phyloP scores from a whole-genome alignment of 2,329 filamentous ascomycete species.

The Zymoseptoria pseudotritici region DNA sequence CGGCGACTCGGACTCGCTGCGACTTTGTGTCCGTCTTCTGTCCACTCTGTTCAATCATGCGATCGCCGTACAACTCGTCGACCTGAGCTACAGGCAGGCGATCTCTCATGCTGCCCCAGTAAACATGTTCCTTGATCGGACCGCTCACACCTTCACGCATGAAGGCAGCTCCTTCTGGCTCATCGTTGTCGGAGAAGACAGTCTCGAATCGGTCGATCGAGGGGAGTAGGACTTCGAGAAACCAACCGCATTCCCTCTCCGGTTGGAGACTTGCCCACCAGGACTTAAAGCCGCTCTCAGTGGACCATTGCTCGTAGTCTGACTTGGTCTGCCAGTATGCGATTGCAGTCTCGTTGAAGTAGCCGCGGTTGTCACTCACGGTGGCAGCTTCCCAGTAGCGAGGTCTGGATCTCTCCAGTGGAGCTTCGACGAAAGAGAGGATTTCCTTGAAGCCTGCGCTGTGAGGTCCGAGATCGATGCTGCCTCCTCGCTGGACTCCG shows the following conservation, averaged over 20 bases:
- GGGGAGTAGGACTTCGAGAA: conserved; percentile 38
- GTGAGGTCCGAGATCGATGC: conserved; percentile 5
- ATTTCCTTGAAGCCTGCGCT: conserved; percentile 9
- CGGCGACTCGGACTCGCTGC: conserved; percentile 28
- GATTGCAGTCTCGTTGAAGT: conserved; percentile 32
- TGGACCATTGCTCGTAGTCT: conserved; percentile 28
- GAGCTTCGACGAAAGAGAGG: conserved; percentile 15
- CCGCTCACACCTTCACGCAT: conserved; percentile 35
- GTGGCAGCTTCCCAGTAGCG: conserved; percentile 31
- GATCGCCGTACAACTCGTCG: conserved; percentile 22
- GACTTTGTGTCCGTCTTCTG: conserved; percentile 1
- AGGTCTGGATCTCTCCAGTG: conserved; percentile 13
- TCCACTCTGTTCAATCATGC: conserved; percentile 24
- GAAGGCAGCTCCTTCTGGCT: conserved; percentile 36
- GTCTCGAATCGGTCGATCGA: conserved; percentile 40
- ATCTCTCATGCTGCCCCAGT: conserved; percentile 44
- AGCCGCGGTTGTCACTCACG: conserved; percentile 27
- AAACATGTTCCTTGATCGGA: conserved; percentile 37
- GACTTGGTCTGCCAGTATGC: conserved; percentile 34
- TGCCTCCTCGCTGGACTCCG: conserved; percentile 23
- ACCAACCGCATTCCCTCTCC: conserved; percentile 33
- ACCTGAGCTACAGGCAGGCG: conserved; percentile 34
- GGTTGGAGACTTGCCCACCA: conserved; percentile 34
- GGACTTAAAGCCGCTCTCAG: conserved; percentile 29
- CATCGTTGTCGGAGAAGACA: conserved; percentile 33